phyloP scores from a whole-genome alignment of 2,329 filamentous ascomycete species.

The Aspergillus tubingensis region DNA sequence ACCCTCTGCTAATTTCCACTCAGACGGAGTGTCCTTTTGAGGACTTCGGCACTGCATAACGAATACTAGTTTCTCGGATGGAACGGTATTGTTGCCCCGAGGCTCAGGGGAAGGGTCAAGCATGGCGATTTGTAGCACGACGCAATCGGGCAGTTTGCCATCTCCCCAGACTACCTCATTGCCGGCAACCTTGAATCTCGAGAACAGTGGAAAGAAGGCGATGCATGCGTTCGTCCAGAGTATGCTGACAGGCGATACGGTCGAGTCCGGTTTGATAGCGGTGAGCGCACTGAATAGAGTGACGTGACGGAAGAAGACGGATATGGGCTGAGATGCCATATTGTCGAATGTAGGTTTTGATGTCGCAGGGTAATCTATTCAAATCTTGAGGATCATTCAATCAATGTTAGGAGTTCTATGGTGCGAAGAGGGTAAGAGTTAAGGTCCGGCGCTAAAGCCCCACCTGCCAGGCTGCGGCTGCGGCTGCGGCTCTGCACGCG shows the following conservation, averaged over 20 bases:
- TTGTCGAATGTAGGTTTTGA: too few species aligned
- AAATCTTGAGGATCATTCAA: too few species aligned
- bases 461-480: too few species aligned
- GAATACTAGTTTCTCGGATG: background rate
- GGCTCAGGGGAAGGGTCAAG: background rate
- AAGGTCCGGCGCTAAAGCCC: too few species aligned
- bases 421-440: too few species aligned
- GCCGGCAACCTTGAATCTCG: background rate
- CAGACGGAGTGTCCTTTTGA: background rate
- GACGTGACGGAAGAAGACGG: background rate
- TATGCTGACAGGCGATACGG: background rate
- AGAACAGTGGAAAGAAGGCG: background rate
- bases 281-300: background rate
- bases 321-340: background rate
- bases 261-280: background rate
- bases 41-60: background rate
- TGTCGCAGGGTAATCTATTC: too few species aligned
- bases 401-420: too few species aligned
- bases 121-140: background rate
- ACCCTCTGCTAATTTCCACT: background rate
- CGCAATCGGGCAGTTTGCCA: background rate
- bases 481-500: too few species aligned
- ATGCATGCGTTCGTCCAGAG: background rate
- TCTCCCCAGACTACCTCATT: background rate
- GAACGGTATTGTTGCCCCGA: background rate